These are phyloP conservation scores for Aspergillus sparsus DNA, from an alignment of 495 filamentous ascomycete genomes.

Conservation along the genomic window DNA sequence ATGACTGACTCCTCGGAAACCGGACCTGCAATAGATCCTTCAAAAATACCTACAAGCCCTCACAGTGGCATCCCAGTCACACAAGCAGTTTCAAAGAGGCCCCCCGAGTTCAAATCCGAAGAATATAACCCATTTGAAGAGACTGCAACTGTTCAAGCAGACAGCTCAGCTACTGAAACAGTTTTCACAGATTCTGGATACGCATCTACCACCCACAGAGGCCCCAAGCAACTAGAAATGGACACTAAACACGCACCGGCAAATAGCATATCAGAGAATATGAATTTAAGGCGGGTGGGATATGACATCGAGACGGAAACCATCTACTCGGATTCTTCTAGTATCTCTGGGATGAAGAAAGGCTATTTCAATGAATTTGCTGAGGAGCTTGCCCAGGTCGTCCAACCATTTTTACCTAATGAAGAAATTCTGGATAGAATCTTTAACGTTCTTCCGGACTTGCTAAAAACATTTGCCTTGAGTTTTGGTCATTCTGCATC, in stretches of 20 bases:
- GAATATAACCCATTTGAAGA: too few relatives aligned
- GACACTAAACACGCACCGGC: too few relatives aligned
- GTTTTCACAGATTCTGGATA: slow-evolving; percentile 3
- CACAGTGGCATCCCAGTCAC: too few relatives aligned
- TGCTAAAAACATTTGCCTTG: slow-evolving; percentile 16
- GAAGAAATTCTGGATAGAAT: not conserved
- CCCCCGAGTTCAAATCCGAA: too few relatives aligned
- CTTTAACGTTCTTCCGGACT: slow-evolving; percentile 14
- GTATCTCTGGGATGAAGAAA: not conserved
- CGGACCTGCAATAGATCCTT: too few relatives aligned
- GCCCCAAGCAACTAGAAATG: not conserved
- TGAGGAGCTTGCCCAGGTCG: not conserved
- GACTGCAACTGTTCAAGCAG: too few relatives aligned
- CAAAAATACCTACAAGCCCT: too few relatives aligned
- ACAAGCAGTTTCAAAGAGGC: too few relatives aligned
- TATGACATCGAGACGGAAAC: not conserved
- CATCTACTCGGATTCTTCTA: not conserved
- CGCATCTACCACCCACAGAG: not conserved
- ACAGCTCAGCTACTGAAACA: too few relatives aligned
- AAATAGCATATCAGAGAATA: too few relatives aligned
- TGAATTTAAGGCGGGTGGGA: too few relatives aligned
- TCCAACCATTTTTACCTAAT: not conserved
- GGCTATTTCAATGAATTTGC: slow-evolving; percentile 1
- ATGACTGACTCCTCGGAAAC: too few relatives aligned
- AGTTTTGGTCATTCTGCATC: slow-evolving; percentile 11